These are phyloP conservation scores for Oryza brachyantha DNA, from an alignment of 176 grass and related monocot genomes.

Conservation along the genomic window DNA sequence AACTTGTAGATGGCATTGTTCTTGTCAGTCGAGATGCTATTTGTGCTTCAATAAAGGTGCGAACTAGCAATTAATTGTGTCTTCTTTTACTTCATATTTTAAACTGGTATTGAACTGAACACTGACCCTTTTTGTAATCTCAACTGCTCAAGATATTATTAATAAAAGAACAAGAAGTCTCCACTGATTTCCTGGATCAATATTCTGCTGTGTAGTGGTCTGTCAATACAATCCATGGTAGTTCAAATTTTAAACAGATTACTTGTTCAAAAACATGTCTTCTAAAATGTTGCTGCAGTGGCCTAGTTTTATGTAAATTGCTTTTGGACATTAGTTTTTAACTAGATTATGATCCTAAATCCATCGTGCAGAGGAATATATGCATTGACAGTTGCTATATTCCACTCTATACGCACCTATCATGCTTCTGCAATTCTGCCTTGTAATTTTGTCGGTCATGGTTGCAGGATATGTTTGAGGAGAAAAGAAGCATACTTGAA, in stretches of 20 bases:
- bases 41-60: conserved; percentile 99
- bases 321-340: background rate
- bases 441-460: conserved; percentile 9
- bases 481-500: conserved; percentile 98
- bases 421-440: background rate
- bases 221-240: background rate
- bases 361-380: background rate
- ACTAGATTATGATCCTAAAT: background rate
- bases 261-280: background rate
- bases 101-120: background rate
- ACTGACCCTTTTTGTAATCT: background rate
- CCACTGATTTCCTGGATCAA: background rate
- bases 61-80: background rate
- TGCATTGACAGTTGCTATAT: background rate
- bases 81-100: background rate
- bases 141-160: background rate
- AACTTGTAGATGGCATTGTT: conserved; percentile 95
- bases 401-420: background rate
- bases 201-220: background rate
- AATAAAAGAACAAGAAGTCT: background rate
- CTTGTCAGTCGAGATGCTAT: conserved; percentile 93
- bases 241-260: background rate
- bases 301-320: background rate
- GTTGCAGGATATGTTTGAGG: conserved; percentile 97
- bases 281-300: background rate